A percentile compares a stretch with the other conserved stretches of the same genome.
Conservation (phyloP, 2,329 filamentous ascomycete species). For the Hansfordia pulvinata region DNA sequence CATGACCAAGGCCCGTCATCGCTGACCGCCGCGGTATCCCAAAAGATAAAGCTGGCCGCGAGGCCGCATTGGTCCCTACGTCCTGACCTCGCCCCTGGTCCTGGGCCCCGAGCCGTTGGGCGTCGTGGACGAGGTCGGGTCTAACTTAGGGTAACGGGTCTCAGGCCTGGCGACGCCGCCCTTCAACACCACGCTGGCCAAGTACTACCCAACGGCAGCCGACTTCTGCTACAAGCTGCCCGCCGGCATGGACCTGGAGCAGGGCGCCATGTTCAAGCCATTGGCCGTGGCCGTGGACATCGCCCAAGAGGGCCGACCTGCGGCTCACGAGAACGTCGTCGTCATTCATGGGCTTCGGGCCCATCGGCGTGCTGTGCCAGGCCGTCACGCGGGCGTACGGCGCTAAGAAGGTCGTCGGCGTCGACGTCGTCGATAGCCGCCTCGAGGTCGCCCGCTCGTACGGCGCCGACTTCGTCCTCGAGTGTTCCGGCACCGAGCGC, state of each 20-base stretch:
- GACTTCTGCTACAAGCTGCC: conserved; percentile 12
- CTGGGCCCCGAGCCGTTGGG: conserved; percentile 55
- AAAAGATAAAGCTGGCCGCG: conserved; percentile 18
- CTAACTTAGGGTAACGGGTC: too few relatives aligned
- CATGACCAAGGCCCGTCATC: too few relatives aligned
- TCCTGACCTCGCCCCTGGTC: conserved; percentile 36
- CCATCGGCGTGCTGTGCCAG: conserved; percentile 47
- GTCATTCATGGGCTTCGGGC: conserved; percentile 48
- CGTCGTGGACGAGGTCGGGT: conserved; percentile 45
- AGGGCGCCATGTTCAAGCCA: conserved; percentile 44
- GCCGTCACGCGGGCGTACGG: conserved; percentile 42
- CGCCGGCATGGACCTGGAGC: background rate
- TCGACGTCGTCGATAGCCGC: conserved; percentile 36
- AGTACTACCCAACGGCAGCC: conserved; percentile 12
- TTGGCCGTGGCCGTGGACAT: conserved; percentile 53
- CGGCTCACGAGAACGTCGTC: conserved; percentile 30
- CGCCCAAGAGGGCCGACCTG: conserved; percentile 32
- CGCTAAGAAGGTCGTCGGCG: conserved; percentile 40
- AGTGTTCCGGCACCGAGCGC: conserved; percentile 28
- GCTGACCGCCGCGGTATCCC: too few relatives aligned
- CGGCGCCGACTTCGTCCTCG: conserved; percentile 34
- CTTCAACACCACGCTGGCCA: conserved; percentile 13
- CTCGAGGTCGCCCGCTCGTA: conserved; percentile 33
- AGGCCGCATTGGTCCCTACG: conserved; percentile 15
- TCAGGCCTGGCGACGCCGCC: conserved; percentile 35